These are phyloP conservation scores for Erodium trifolium DNA, from an alignment of 441 rosid genomes.

Conservation along the genomic window DNA sequence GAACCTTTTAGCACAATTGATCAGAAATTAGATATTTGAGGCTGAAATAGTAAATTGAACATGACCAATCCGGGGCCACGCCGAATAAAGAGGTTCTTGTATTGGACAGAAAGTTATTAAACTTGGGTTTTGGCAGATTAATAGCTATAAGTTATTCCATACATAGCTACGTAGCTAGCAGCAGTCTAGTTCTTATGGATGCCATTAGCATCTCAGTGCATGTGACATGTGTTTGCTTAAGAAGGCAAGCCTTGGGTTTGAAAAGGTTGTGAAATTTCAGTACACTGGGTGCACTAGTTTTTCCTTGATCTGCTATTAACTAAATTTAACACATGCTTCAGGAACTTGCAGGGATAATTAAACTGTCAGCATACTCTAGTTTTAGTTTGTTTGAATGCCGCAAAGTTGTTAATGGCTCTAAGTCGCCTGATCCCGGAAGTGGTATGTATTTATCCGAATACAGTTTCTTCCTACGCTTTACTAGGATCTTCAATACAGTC, in stretches of 20 bases:
- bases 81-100: no score
- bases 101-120: no score
- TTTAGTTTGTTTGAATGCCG: constrained; percentile 94
- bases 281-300: neutral
- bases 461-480: constrained; percentile 11
- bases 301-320: constrained; percentile 7
- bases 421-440: constrained; percentile 78
- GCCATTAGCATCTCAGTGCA: no score
- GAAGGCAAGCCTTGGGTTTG: neutral
- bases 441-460: constrained; percentile 38
- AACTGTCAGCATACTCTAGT: constrained; percentile 81
- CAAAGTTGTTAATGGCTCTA: constrained; percentile 84
- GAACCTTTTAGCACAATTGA: neutral
- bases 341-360: constrained; percentile 96
- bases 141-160: no score
- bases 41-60: no score
- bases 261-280: neutral
- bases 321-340: constrained; percentile 27
- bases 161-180: no score
- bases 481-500: constrained; percentile 13
- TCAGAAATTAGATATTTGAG: neutral
- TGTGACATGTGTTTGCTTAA: neutral
- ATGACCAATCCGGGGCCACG: neutral
- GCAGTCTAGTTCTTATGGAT: no score
- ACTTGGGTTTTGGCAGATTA: no score